These are phyloP conservation scores for Pleurotus citrinopileatus DNA, from an alignment of 768 basidiomycete species.

Conservation along the genomic window DNA sequence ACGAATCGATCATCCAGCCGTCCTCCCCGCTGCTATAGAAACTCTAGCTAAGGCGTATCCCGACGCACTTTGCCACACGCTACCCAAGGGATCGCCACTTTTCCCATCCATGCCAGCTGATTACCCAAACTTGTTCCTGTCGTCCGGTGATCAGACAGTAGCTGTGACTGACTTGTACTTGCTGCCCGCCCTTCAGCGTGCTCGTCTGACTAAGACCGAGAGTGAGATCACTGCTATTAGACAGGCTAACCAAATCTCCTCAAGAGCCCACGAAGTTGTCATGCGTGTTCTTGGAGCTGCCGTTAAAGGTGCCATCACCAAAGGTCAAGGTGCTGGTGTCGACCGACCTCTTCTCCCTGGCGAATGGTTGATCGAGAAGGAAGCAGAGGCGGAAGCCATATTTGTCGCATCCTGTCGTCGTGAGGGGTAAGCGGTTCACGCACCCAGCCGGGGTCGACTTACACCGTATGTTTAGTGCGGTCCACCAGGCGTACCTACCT, in stretches of 20 bases:
- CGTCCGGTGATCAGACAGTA: constrained; percentile 28
- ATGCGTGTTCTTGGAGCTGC: constrained; percentile 87
- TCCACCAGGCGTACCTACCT: constrained; percentile 88
- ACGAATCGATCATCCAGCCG: constrained; percentile 45
- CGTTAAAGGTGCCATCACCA: constrained; percentile 54
- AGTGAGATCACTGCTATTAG: constrained; percentile 74
- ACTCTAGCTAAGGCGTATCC: constrained; percentile 46
- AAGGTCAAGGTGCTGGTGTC: constrained; percentile 40
- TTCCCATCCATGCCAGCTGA: constrained; percentile 50
- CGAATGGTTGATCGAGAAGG: constrained; percentile 90
- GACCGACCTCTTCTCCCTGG: constrained; percentile 56
- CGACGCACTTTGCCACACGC: constrained; percentile 61
- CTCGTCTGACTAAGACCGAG: constrained; percentile 75
- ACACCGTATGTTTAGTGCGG: too few relatives aligned
- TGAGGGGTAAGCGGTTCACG: constrained; percentile 63
- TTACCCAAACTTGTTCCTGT: constrained; percentile 35
- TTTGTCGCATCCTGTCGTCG: constrained; percentile 89
- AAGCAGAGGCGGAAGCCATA: constrained; percentile 91
- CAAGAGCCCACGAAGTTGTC: constrained; percentile 84
- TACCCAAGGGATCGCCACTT: constrained; percentile 48
- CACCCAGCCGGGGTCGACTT: not conserved
- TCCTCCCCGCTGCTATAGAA: constrained; percentile 44
- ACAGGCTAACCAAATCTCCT: constrained; percentile 83
- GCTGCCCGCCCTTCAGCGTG: constrained; percentile 72
- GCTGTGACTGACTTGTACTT: constrained; percentile 61